Evolutionary conservation across 2,329 filamentous ascomycete genomes (phyloP), one percentile per base, ranked within the genome.

Genomic region (Colletotrichum tabaci): DNA sequence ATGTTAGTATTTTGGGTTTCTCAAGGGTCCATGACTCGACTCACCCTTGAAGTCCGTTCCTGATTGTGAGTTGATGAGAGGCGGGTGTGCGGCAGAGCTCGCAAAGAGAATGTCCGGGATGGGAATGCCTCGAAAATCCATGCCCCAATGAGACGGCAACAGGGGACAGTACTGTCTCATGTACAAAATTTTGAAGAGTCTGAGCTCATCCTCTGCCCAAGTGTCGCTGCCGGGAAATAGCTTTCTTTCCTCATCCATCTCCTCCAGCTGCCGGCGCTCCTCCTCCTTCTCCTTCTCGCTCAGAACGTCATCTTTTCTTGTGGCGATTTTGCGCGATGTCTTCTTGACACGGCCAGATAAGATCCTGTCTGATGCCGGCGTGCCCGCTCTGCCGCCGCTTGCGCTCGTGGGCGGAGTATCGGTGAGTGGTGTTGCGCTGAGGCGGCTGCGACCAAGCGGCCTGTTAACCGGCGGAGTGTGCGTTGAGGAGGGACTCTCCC

Each of bases 171-270:
- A 80, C 70, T 84, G 80, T n/a, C 84, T 76, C 74, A 82, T 77
- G 70, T 80, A 85, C 2, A 85, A 73, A 47, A 83, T 79, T 74
- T 84, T 81, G 65, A 85, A 85, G 42, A 85, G 78, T 2, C 75
- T 77, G 40, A 84, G 82, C 74, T 89, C 88, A n/a, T 84, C 84
- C 12, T 82, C 78, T 38, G 88, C 82, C 87, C 88, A 90, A 66
- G 83, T 80, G 56, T 82, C 83, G 50, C 86, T 82, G 30, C 82
- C 82, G 0, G 82, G 82, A 63, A 83, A 85, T 1, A 78, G 75
- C 38, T 75, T 66, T 77, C 83, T 86, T 75, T 87, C 84, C 52
- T 78, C 75, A 73, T 85, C 82, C 77, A 88, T 84, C 68, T 72
- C 70, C 8, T 72, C 61, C 26, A 70, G 52, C 16, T 72, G 70